A percentile compares a stretch with the other conserved stretches of the same genome.
Evolutionary conservation across 2,329 filamentous ascomycete species (phyloP).

Genomic region (Leptographium procerum): DNA sequence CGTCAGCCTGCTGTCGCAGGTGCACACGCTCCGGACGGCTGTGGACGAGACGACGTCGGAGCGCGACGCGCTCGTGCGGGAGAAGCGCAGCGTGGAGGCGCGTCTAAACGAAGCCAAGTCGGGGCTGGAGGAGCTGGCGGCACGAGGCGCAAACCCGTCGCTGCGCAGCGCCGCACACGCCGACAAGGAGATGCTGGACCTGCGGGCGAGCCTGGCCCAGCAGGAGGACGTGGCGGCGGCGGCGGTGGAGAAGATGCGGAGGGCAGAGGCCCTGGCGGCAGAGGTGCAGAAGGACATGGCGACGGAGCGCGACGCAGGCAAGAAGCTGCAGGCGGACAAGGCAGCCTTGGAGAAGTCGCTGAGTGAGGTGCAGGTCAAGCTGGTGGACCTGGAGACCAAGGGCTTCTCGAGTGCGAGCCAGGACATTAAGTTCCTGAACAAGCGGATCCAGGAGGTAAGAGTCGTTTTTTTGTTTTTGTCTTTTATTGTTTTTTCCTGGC

Average conservation of each 20-base stretch:
- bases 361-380: constrained; percentile 79
- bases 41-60: constrained; percentile 81
- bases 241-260: constrained; percentile 93
- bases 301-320: constrained; percentile 70
- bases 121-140: constrained; percentile 76
- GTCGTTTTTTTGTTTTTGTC: not conserved
- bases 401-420: constrained; percentile 90
- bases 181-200: constrained; percentile 66
- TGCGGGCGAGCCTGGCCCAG: constrained; percentile 80
- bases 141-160: constrained; percentile 72
- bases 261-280: constrained; percentile 73
- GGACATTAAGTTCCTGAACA: constrained; percentile 89
- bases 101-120: constrained; percentile 79
- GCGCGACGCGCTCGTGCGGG: constrained; percentile 70
- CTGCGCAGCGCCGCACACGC: constrained; percentile 81
- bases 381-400: constrained; percentile 93
- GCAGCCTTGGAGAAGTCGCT: constrained; percentile 77
- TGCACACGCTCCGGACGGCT: constrained; percentile 68
- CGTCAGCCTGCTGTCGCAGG: constrained; percentile 79
- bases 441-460: constrained; percentile 80
- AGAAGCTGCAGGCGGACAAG: constrained; percentile 81
- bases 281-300: constrained; percentile 92
- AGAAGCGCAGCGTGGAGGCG: constrained; percentile 82
- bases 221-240: constrained; percentile 88
- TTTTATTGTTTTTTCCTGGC: constrained; percentile 16